Evolutionary conservation across 345 rosid species (phyloP), one percentile per base, ranked within the genome.

Genomic region (Ricinus communis): DNA sequence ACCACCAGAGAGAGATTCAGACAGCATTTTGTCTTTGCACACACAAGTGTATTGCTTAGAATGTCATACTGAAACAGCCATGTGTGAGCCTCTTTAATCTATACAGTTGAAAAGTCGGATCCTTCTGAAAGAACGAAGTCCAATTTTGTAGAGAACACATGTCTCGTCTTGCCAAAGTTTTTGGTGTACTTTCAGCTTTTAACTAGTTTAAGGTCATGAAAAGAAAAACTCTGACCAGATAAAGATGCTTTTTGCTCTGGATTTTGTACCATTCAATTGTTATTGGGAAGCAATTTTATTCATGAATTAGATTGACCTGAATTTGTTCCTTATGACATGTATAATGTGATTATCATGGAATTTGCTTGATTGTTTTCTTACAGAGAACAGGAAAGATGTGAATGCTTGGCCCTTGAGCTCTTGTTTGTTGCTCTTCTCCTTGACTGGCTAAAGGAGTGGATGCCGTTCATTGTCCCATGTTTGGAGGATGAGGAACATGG

Each of bases 11-110:
- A 80, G 69, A 25, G 87, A 83, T 72, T 70, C 78, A n/a, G 85
- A 82, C 60, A 43, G 47, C 66, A 71, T 90, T 21, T 81, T 92
- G 75, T 88, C 92, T 25, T 77, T 90, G 79, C 93, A 88, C 27
- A 73, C 66, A 2, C 78, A 77, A 3, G 3, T 82, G 22, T 49
- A 72, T 66, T 50, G 19, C 62, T 81, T 50, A 21, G 76, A 80
- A 71, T 38, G 82, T 50, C 79, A 53, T 65, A 45, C 60, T n/a
- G 76, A 82, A 74, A 53, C 59, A 46, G 54, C 7, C 4, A 13
- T 33, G 36, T 11, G 56, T 55, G 77, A 82, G 80, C 68, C 77
- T 69, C 62, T 47, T 70, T 59, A 16, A 31, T 11, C 25, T 11
- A 25, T 54, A n/a, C 49, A 21, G 21, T 8, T 18, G 3, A 47